These are phyloP conservation scores for Acer campestre DNA, from an alignment of 345 rosid genomes.

Conservation along the genomic window DNA sequence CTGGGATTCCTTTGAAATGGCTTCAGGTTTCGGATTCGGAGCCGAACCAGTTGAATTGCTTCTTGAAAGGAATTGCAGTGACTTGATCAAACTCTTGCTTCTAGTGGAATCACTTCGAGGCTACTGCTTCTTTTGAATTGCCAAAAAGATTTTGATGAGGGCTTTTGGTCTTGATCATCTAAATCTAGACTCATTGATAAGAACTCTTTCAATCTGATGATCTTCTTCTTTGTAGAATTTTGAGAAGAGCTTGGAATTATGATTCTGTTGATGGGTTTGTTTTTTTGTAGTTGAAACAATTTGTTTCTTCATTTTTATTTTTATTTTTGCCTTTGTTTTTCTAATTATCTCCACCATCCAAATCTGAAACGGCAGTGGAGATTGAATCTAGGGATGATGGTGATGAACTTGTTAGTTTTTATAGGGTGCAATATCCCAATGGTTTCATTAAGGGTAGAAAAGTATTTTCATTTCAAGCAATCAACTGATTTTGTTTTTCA, in stretches of 20 bases:
- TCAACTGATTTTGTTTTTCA: too few species aligned
- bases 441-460: too few species aligned
- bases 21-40: constrained; percentile 50
- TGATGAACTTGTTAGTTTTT: too few species aligned
- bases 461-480: too few species aligned
- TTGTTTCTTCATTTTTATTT: constrained; percentile 65
- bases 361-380: too few species aligned
- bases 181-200: constrained; percentile 35
- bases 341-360: too few species aligned
- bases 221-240: constrained; percentile 52
- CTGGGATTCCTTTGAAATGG: constrained; percentile 41
- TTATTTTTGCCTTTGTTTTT: too few species aligned
- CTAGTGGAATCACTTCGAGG: constrained; percentile 59
- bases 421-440: too few species aligned
- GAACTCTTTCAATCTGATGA: constrained; percentile 62
- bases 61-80: constrained; percentile 70
- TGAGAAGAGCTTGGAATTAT: neutral
- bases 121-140: constrained; percentile 87
- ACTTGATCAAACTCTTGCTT: constrained; percentile 60
- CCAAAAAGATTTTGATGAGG: constrained; percentile 54
- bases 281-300: neutral
- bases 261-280: constrained; percentile 18
- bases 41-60: constrained; percentile 92
- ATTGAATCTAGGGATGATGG: too few species aligned
- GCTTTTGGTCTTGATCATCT: constrained; percentile 32